Base-by-base conservation (phyloP, 495 filamentous ascomycete genomes). In the Penicillium flavigenum region DNA sequence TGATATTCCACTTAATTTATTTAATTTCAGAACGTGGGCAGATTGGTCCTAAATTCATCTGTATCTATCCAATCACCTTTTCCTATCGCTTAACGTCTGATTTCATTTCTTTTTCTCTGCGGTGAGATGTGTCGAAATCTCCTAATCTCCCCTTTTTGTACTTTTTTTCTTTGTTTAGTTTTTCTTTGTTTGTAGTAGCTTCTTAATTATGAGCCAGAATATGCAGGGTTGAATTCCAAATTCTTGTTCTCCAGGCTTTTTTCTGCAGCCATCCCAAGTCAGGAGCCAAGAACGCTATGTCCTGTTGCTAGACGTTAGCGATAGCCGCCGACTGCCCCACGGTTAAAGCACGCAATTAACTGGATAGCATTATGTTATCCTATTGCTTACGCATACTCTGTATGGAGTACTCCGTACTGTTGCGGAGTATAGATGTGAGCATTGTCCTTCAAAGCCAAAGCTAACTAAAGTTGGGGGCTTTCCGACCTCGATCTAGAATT, bases 281-380 rank as follows among this genome's bases (percentile, higher is more conserved):
- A 44, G 42, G 7, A 49, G 32, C 53, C 27, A 45, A 27, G 34
- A 29, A 60, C 44, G 58, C 56, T 47, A 50, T 59, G 58, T 41
- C 46, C 47, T 57, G 47, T 48, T 43, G 24, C 62, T 41, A 47
- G 26, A 55, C 62, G 36, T 63, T 63, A 67, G 62, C 62, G 65
- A 66, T 68, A 68, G 65, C 61, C 65, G 65, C 65, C 65, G 58
- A 51, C 57, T 58, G 57, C 46, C 46, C 46, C 47, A 61, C 47
- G 47, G n/a, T 6, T 36, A 5, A 48, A 24, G 45, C 47, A 53
- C 54, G 36, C 34, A 57, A 57, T 47, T 31, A 19, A 47, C 27
- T 27, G 24, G 8, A 3, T 27, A 6, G 2, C 12, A 26, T 45
- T 32, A 10, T 32, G 31, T 12, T 34, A 5, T 34, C 31, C 31